Evolutionary conservation across 495 filamentous ascomycete genomes (phyloP).

Genomic region (Penicillium ucsense): DNA sequence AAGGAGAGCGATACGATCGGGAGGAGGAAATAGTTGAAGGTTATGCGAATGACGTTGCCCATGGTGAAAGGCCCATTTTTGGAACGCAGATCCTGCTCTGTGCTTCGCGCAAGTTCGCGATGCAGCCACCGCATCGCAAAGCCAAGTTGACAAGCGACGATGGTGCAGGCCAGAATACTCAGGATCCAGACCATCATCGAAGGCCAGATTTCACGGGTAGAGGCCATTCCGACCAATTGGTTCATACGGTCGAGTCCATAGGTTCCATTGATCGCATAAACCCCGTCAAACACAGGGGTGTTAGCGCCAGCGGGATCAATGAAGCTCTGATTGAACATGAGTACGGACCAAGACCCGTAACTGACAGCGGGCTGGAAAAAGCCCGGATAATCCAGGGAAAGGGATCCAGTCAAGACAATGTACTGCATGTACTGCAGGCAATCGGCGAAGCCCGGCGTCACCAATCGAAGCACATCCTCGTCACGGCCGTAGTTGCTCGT

Average conservation of each 20-base stretch:
- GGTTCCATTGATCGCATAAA: constrained; percentile 60
- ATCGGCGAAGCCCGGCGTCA: constrained; percentile 94
- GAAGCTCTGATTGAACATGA: constrained; percentile 93
- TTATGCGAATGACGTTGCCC: constrained; percentile 78
- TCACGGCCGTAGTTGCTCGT: constrained; percentile 94
- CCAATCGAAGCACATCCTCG: constrained; percentile 79
- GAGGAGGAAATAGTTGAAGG: constrained; percentile 84
- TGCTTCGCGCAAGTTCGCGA: constrained; percentile 55
- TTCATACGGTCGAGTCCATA: constrained; percentile 73
- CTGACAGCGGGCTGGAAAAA: constrained; percentile 89
- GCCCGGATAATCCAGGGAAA: constrained; percentile 84
- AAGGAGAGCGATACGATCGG: constrained; percentile 78
- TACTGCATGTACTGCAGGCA: constrained; percentile 98
- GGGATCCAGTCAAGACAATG: constrained; percentile 72
- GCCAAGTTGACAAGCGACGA: constrained; percentile 65
- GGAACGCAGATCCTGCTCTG: constrained; percentile 74
- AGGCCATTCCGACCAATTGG: constrained; percentile 74
- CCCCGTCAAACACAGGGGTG: constrained; percentile 64
- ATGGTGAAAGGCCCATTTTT: constrained; percentile 92
- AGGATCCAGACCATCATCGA: constrained; percentile 82
- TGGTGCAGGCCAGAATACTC: constrained; percentile 55
- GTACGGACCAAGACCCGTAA: constrained; percentile 71
- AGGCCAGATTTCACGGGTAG: constrained; percentile 78
- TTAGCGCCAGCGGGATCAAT: constrained; percentile 55
- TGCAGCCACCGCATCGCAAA: constrained; percentile 69